Evolutionary conservation across 78 protist genomes (phyloP).

Genomic region (Planoprotostelium fungivorum): DNA sequence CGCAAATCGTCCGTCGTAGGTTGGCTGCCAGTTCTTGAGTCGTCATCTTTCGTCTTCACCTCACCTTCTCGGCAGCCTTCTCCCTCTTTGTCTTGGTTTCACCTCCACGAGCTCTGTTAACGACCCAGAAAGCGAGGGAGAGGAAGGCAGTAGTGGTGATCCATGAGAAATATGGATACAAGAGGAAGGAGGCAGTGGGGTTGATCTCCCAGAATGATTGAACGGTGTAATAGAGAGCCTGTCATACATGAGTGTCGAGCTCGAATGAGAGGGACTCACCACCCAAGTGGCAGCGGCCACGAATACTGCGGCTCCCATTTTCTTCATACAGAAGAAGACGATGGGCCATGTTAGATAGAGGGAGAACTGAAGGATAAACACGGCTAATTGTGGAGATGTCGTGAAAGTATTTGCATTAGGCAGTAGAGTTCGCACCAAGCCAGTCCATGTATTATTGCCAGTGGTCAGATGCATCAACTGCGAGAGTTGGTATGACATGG

Average conservation of each 20-base stretch:
- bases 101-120: too few species aligned
- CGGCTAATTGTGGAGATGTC: not conserved
- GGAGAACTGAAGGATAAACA: not conserved
- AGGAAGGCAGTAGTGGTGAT: not conserved
- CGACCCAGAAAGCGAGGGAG: not conserved
- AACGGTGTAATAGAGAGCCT: not conserved
- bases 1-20: too few species aligned
- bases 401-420: not conserved
- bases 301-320: not conserved
- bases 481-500: not conserved
- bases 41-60: too few species aligned
- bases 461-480: not conserved
- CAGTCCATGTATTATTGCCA: too few species aligned
- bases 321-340: not conserved
- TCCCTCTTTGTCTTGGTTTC: too few species aligned
- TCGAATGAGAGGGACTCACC: not conserved
- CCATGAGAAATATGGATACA: not conserved
- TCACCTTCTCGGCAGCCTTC: too few species aligned
- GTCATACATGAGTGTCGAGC: not conserved
- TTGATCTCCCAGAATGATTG: not conserved
- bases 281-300: not conserved
- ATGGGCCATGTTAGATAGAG: not conserved
- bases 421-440: not conserved
- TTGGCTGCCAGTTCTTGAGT: too few species aligned
- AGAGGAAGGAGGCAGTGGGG: not conserved